Conservation (phyloP, 164 flowering plant species). For the Sextonia rubra region DNA sequence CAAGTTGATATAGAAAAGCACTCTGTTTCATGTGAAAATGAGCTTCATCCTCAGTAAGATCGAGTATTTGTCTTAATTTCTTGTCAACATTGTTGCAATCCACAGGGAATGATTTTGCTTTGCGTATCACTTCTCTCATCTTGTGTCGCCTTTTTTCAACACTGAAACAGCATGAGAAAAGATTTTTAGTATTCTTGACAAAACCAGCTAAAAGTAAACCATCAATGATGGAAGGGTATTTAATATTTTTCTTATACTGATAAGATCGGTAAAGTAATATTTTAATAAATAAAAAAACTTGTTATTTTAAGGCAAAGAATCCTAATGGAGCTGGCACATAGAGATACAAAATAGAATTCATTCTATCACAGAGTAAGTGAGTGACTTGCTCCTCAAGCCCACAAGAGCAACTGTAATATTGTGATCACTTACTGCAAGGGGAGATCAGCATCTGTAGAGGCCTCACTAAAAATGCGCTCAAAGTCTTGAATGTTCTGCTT, state of each 20-base stretch:
- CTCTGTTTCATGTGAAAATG: conserved; percentile 93
- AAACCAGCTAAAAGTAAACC: too few relatives aligned
- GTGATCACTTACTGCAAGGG: conserved; percentile 63
- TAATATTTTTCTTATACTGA: too few relatives aligned
- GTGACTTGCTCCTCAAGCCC: background rate
- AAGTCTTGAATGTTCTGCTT: conserved; percentile 90
- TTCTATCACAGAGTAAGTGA: too few relatives aligned
- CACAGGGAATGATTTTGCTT: conserved; percentile 52
- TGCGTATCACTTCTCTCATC: conserved; percentile 64
- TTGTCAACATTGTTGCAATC: conserved; percentile 91
- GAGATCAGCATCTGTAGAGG: conserved; percentile 77
- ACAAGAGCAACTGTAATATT: background rate
- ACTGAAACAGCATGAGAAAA: conserved; percentile 34
- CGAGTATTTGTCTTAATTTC: conserved; percentile 80
- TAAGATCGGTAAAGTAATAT: too few relatives aligned
- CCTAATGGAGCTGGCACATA: too few relatives aligned
- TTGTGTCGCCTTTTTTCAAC: conserved; percentile 43
- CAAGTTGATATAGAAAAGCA: conserved; percentile 87
- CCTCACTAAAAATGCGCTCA: conserved; percentile 81
- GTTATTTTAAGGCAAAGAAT: too few relatives aligned
- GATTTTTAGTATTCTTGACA: background rate
- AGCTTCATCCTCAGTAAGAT: conserved; percentile 94
- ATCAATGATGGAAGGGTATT: too few relatives aligned
- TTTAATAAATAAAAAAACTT: too few relatives aligned
- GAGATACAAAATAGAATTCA: too few relatives aligned